Conservation (phyloP, 768 basidiomycete genomes). For the Panellus pusillus region DNA sequence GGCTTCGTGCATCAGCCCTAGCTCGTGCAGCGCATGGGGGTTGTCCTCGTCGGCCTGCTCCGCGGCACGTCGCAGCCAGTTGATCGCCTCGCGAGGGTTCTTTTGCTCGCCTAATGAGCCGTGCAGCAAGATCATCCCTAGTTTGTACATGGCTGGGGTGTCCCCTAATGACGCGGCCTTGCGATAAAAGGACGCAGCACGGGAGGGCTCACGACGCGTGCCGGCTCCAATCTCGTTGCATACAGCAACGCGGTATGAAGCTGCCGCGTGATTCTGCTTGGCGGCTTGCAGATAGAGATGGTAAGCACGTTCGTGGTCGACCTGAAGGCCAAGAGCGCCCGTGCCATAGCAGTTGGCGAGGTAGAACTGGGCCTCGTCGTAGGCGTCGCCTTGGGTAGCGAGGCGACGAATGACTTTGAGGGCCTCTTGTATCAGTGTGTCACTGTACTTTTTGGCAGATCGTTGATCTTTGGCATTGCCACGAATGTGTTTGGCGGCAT, state of each 20-base stretch:
- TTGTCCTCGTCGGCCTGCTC: constrained; percentile 98
- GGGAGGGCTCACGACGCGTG: constrained; percentile 81
- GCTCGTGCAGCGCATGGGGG: constrained; percentile 94
- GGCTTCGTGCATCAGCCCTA: constrained; percentile 84
- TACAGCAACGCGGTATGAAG: constrained; percentile 95
- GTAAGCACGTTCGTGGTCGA: constrained; percentile 97
- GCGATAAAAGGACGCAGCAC: constrained; percentile 94
- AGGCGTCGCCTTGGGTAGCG: constrained; percentile 89
- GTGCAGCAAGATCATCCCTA: constrained; percentile 95
- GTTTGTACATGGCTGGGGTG: constrained; percentile 98
- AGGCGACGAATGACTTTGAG: constrained; percentile 90
- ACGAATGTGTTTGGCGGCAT: constrained; percentile 92
- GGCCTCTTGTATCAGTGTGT: constrained; percentile 82
- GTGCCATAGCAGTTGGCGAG: constrained; percentile 96
- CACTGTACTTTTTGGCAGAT: constrained; percentile 87
- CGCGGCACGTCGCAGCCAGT: constrained; percentile 92
- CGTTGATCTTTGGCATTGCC: constrained; percentile 73
- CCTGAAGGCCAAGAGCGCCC: constrained; percentile 90
- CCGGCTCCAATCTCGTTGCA: constrained; percentile 99
- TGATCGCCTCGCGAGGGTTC: constrained; percentile 89
- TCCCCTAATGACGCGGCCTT: constrained; percentile 96
- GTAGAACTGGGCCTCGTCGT: constrained; percentile 98
- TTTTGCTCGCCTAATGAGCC: constrained; percentile 80
- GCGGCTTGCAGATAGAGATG: constrained; percentile 95
- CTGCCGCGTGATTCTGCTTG: constrained; percentile 94